A percentile compares a stretch with the other conserved stretches of the same genome.
Evolutionary conservation across 2,329 filamentous ascomycete species (phyloP).

Genomic region (Fusarium beomiforme): DNA sequence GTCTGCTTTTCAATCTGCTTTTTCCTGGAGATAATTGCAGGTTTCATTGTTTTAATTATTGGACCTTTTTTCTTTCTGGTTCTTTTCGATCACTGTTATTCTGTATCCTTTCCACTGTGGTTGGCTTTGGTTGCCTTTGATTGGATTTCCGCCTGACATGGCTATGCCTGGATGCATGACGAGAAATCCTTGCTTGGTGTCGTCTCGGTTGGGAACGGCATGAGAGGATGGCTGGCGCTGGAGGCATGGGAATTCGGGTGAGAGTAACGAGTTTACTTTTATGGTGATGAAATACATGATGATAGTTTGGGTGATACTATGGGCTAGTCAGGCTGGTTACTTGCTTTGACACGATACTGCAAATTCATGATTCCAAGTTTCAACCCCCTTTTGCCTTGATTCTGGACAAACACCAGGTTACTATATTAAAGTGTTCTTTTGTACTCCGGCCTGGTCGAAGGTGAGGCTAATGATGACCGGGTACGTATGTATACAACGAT

Average conservation of each 20-base stretch:
- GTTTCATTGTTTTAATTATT: constrained; percentile 9
- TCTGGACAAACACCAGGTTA: neutral
- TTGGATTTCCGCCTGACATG: constrained; percentile 19
- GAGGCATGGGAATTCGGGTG: constrained; percentile 6
- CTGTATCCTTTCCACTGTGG: constrained; percentile 4
- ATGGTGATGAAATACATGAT: constrained; percentile 30
- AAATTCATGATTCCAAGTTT: constrained; percentile 32
- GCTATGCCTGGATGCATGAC: constrained; percentile 18
- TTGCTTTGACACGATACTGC: constrained; percentile 34
- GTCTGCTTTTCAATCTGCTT: constrained; percentile 20
- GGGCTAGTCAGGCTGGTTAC: constrained; percentile 28
- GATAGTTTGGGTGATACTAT: constrained; percentile 6
- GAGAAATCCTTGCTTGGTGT: constrained; percentile 1
- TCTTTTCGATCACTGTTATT: constrained; percentile 12
- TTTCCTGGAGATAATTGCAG: constrained; percentile 9
- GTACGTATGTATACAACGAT: neutral
- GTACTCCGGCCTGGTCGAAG: neutral
- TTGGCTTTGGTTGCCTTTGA: constrained; percentile 4
- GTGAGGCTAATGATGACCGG: neutral
- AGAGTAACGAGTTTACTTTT: constrained; percentile 12
- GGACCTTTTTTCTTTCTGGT: neutral
- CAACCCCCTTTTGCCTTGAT: neutral
- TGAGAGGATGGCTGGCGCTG: constrained; percentile 7
- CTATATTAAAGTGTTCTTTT: neutral
- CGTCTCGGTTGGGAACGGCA: constrained; percentile 8